phyloP scores from a whole-genome alignment of 2,329 filamentous ascomycete species.

The Aspergillus terreus region DNA sequence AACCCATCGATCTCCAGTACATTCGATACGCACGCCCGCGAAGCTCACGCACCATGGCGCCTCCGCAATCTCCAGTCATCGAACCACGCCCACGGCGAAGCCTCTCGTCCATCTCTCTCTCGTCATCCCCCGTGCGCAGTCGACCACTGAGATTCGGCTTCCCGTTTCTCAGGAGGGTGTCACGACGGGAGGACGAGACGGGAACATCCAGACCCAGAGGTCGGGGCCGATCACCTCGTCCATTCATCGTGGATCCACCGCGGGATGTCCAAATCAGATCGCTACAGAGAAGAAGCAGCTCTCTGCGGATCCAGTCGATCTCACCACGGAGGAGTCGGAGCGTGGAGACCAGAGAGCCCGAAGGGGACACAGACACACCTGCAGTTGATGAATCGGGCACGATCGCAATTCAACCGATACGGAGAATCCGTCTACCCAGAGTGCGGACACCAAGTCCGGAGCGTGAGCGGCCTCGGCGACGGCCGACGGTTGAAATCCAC shows the following conservation, averaged over 20 bases:
- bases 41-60: background rate
- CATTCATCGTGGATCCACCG: slow-evolving; percentile 12
- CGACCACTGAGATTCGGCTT: slow-evolving; percentile 9
- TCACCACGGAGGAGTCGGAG: background rate
- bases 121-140: slow-evolving; percentile 8
- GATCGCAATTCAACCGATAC: background rate
- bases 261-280: background rate
- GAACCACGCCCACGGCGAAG: slow-evolving; percentile 1
- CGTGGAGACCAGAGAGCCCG: background rate
- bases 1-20: slow-evolving; percentile 16
- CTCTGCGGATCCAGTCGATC: background rate
- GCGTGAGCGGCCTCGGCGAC: slow-evolving; percentile 12
- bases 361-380: background rate
- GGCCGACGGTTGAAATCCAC: slow-evolving; percentile 12
- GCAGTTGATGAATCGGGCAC: slow-evolving; percentile 1
- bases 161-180: slow-evolving; percentile 13
- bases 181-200: background rate
- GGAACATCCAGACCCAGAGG: slow-evolving; percentile 2
- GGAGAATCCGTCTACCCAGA: slow-evolving; percentile 10
- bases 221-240: slow-evolving; percentile 7
- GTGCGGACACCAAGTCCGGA: slow-evolving; percentile 18
- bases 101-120: background rate
- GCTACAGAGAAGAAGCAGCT: background rate
- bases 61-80: slow-evolving; percentile 8
- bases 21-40: slow-evolving; percentile 5